Evolutionary conservation across 139 green algal genomes (phyloP).

Genomic region (Pseudopediastrum boryanum): DNA sequence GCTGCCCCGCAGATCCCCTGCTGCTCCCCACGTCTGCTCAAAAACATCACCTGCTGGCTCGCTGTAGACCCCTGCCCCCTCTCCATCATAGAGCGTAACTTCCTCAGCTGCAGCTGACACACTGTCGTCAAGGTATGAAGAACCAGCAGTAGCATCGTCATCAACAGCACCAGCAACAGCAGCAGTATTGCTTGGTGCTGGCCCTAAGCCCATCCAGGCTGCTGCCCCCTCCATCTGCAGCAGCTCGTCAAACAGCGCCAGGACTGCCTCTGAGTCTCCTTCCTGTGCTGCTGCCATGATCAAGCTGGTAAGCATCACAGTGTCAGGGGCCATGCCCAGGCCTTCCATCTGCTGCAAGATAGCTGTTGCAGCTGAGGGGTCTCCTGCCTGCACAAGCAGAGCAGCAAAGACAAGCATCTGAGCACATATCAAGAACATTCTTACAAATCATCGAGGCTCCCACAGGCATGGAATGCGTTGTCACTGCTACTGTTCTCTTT

Average conservation of each 20-base stretch:
- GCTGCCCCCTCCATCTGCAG: neutral
- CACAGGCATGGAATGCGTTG: neutral
- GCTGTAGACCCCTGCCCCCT: too few relatives aligned
- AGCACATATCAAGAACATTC: neutral
- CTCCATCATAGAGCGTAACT: too few relatives aligned
- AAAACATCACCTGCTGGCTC: too few relatives aligned
- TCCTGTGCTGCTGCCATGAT: slow-evolving; percentile 38
- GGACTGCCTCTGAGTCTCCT: slow-evolving; percentile 27
- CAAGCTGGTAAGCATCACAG: slow-evolving; percentile 53
- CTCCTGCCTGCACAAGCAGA: slow-evolving; percentile 7
- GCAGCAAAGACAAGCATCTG: neutral
- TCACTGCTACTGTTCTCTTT: too few relatives aligned
- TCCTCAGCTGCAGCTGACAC: too few relatives aligned
- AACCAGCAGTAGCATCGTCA: too few relatives aligned
- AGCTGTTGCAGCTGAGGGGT: slow-evolving; percentile 17
- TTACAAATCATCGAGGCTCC: neutral
- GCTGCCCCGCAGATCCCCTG: too few relatives aligned
- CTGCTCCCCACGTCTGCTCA: too few relatives aligned
- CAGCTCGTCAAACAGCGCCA: slow-evolving; percentile 60
- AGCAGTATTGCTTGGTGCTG: neutral
- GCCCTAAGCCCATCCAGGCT: neutral
- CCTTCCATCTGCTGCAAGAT: slow-evolving; percentile 36
- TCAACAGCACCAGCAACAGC: too few relatives aligned
- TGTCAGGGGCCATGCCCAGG: slow-evolving; percentile 46
- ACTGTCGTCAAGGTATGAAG: too few relatives aligned